These are phyloP conservation scores for Chimonanthus salicifolius DNA, from an alignment of 164 flowering plant species.

Conservation along the genomic window DNA sequence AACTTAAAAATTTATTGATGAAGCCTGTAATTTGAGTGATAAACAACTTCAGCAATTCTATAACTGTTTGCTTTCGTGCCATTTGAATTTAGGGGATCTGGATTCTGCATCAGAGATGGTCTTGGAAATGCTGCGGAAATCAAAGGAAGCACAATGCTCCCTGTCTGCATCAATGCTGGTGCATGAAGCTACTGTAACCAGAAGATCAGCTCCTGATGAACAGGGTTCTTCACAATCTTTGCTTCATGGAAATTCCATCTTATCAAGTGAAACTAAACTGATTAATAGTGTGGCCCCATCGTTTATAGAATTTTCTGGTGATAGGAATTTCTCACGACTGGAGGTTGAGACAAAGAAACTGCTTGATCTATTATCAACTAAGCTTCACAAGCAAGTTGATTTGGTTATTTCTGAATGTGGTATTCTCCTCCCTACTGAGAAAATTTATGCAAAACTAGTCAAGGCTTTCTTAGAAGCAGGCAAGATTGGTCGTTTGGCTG, in stretches of 20 bases:
- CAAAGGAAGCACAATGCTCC: slow-evolving; percentile 62
- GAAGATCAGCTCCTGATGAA: slow-evolving; percentile 12
- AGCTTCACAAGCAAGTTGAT: slow-evolving; percentile 55
- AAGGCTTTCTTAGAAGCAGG: slow-evolving; percentile 75
- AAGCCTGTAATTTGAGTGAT: slow-evolving; percentile 46
- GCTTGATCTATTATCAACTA: slow-evolving; percentile 35
- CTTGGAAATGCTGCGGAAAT: slow-evolving; percentile 74
- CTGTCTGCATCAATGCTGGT: slow-evolving; percentile 47
- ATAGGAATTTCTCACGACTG: slow-evolving; percentile 41
- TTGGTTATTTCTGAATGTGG: slow-evolving; percentile 65
- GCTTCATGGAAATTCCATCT: slow-evolving; percentile 9
- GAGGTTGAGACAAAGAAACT: slow-evolving; percentile 53
- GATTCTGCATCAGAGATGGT: slow-evolving; percentile 78
- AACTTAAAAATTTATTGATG: slow-evolving; percentile 78
- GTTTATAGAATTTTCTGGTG: slow-evolving; percentile 53
- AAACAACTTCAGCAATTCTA: slow-evolving; percentile 71
- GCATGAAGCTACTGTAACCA: slow-evolving; percentile 27
- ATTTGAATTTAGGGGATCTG: slow-evolving; percentile 84
- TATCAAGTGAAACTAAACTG: slow-evolving; percentile 10
- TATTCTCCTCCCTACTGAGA: slow-evolving; percentile 81
- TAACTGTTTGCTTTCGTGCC: slow-evolving; percentile 80
- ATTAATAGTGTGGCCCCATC: slow-evolving; percentile 19
- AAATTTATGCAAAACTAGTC: slow-evolving; percentile 61
- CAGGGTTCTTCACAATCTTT: slow-evolving; percentile 15
- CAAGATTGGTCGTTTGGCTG: slow-evolving; percentile 62